phyloP scores from a whole-genome alignment of 2,329 filamentous ascomycete species.

The Aspergillus sp. region DNA sequence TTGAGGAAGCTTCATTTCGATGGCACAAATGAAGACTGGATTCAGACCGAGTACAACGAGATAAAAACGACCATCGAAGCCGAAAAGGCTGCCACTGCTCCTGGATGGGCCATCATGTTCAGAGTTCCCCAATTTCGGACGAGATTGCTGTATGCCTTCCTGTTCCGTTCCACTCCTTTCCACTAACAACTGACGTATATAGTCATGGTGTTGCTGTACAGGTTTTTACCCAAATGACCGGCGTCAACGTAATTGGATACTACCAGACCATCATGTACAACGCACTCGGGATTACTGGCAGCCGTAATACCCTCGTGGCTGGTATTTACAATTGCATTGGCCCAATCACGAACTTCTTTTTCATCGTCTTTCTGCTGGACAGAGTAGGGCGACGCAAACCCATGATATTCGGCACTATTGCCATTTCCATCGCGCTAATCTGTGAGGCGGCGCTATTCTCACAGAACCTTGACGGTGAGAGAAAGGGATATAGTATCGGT shows the following conservation, averaged over 20 bases:
- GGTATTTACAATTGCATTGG: conserved; percentile 60
- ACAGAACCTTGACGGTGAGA: conserved; percentile 39
- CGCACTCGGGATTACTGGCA: conserved; percentile 52
- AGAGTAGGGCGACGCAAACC: conserved; percentile 50
- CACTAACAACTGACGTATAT: neutral
- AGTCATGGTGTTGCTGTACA: conserved; percentile 57
- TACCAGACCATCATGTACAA: conserved; percentile 39
- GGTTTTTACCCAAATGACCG: conserved; percentile 57
- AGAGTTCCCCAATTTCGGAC: conserved; percentile 50
- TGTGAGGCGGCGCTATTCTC: conserved; percentile 58
- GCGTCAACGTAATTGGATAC: conserved; percentile 39
- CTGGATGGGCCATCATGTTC: conserved; percentile 35
- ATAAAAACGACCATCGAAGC: conserved; percentile 51
- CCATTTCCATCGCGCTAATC: conserved; percentile 54
- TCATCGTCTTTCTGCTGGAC: conserved; percentile 55
- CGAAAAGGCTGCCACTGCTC: conserved; percentile 50
- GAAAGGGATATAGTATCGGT: conserved; percentile 50
- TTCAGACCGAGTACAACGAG: conserved; percentile 37
- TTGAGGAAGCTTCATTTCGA: conserved; percentile 52
- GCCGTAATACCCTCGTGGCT: conserved; percentile 50
- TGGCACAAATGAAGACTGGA: conserved; percentile 52
- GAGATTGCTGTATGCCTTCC: conserved; percentile 44
- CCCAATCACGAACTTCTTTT: conserved; percentile 35
- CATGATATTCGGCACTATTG: conserved; percentile 50
- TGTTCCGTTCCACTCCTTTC: neutral